These are phyloP conservation scores for Sordariomycetes sp. DNA, from an alignment of 2,329 filamentous ascomycete species.

Conservation along the genomic window DNA sequence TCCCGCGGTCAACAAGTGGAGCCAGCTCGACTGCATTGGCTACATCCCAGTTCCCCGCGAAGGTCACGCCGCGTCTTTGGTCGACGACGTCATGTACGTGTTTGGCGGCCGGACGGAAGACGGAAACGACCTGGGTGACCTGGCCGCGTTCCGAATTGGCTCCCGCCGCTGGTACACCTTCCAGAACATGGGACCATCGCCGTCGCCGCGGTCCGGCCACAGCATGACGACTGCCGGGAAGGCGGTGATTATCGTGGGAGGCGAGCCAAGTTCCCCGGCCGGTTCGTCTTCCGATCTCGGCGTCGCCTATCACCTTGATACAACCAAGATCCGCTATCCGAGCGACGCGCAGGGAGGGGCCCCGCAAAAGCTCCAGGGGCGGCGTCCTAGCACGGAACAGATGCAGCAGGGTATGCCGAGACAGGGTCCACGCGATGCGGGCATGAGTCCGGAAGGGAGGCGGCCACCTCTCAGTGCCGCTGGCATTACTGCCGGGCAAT, in stretches of 20 bases:
- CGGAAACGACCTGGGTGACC: conserved; percentile 79
- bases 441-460: conserved; percentile 34
- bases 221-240: conserved; percentile 96
- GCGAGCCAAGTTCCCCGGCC: conserved; percentile 82
- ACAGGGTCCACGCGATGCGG: conserved; percentile 32
- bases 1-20: conserved; percentile 69
- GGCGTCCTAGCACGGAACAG: conserved; percentile 27
- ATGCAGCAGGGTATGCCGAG: conserved; percentile 17
- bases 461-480: conserved; percentile 13
- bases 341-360: conserved; percentile 46
- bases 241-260: conserved; percentile 81
- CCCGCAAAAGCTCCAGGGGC: conserved; percentile 21
- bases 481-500: conserved; percentile 19
- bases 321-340: conserved; percentile 90
- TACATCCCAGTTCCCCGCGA: conserved; percentile 92
- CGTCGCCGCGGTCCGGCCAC: conserved; percentile 85
- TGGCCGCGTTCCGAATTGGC: conserved; percentile 64
- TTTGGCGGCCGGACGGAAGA: conserved; percentile 95
- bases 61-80: conserved; percentile 84
- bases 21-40: conserved; percentile 86
- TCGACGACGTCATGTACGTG: conserved; percentile 98
- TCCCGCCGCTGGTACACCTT: conserved; percentile 97
- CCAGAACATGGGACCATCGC: conserved; percentile 97
- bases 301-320: conserved; percentile 85
- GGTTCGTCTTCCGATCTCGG: conserved; percentile 73